Evolutionary conservation across 106 monocot species (phyloP).

Genomic region (Platanthera zijinensis): DNA sequence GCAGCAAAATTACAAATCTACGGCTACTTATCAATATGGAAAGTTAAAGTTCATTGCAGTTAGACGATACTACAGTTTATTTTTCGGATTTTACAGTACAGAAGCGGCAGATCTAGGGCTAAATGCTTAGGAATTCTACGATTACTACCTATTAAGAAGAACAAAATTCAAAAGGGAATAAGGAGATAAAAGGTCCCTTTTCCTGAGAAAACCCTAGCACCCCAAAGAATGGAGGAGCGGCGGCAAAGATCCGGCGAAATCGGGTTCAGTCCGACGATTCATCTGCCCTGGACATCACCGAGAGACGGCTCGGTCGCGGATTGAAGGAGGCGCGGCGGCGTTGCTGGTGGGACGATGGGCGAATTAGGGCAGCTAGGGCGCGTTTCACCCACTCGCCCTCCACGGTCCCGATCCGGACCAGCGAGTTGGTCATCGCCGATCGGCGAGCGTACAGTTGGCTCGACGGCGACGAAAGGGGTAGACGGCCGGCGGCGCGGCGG

Average conservation of each 20-base stretch:
- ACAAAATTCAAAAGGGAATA: background rate
- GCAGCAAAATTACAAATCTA: too few species aligned
- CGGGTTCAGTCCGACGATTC: background rate
- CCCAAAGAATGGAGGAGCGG: too few species aligned
- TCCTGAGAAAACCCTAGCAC: background rate
- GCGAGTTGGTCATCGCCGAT: slow-evolving; percentile 58
- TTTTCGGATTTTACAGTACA: too few species aligned
- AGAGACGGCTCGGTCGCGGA: slow-evolving; percentile 37
- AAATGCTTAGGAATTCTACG: too few species aligned
- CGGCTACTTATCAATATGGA: too few species aligned
- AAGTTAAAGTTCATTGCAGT: too few species aligned
- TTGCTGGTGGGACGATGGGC: slow-evolving; percentile 59
- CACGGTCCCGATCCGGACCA: slow-evolving; percentile 52
- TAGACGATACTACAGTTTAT: too few species aligned
- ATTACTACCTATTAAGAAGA: too few species aligned
- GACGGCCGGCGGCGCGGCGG: slow-evolving; percentile 16
- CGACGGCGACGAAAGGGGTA: slow-evolving; percentile 18
- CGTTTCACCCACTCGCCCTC: slow-evolving; percentile 51
- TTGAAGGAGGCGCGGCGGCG: slow-evolving; percentile 31
- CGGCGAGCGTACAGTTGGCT: slow-evolving; percentile 27
- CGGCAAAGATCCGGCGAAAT: background rate
- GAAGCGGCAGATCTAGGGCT: too few species aligned
- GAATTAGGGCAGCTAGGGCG: slow-evolving; percentile 37
- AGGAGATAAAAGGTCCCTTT: background rate
- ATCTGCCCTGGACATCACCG: slow-evolving; percentile 34